Evolutionary conservation across 2,329 filamentous ascomycete genomes (phyloP).

Genomic region (Xylaria sp.): DNA sequence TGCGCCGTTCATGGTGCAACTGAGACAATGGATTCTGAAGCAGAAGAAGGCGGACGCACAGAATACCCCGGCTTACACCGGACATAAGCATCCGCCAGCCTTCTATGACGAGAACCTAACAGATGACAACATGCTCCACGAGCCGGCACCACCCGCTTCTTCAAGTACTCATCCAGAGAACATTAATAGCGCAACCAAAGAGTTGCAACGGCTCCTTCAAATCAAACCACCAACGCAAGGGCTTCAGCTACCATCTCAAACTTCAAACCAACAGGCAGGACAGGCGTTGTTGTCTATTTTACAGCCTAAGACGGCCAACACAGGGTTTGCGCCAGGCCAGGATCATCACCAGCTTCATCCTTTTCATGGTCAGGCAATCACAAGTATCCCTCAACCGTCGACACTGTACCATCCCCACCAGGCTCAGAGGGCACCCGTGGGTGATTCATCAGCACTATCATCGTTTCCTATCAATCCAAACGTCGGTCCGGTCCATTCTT

Average conservation of each 20-base stretch:
- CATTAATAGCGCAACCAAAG: conserved; percentile 41
- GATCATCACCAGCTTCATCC: conserved; percentile 41
- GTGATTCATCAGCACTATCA: conserved; percentile 54
- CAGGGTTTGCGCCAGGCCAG: conserved; percentile 34
- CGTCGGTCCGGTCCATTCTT: conserved; percentile 26
- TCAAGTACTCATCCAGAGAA: conserved; percentile 32
- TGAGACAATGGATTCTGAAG: conserved; percentile 90
- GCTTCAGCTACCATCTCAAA: conserved; percentile 43
- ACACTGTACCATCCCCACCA: conserved; percentile 64
- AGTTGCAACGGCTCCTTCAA: conserved; percentile 61
- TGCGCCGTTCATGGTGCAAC: conserved; percentile 81
- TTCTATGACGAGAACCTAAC: conserved; percentile 62
- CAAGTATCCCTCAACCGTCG: conserved; percentile 57
- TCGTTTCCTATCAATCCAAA: conserved; percentile 52
- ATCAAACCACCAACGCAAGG: conserved; percentile 60
- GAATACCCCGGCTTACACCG: conserved; percentile 45
- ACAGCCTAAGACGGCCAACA: conserved; percentile 45
- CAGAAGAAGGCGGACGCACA: conserved; percentile 75
- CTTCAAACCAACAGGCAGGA: conserved; percentile 50
- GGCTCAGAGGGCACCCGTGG: conserved; percentile 52
- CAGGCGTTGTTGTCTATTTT: conserved; percentile 60
- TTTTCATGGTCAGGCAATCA: conserved; percentile 59
- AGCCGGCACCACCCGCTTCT: conserved; percentile 41
- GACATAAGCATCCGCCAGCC: conserved; percentile 50
- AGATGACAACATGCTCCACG: conserved; percentile 64